Evolutionary conservation across 148 eudicot species (phyloP), one percentile per base, ranked within the genome.

Genomic region (Camellia granthamiana): DNA sequence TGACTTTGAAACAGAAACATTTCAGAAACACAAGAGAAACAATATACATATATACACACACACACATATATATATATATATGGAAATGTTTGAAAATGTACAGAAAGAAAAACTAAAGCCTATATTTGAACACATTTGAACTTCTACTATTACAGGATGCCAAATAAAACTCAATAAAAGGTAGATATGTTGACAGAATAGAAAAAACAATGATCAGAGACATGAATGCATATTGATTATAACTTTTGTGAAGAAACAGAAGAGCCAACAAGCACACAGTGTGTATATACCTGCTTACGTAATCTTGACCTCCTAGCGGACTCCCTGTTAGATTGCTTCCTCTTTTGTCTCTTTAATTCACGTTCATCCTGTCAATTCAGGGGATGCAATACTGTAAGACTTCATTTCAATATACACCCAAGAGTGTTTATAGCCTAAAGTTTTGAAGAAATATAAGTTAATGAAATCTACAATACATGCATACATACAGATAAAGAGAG

Each of bases 241-340:
- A 64, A 46, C 60, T 12, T 64, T 47, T 18, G 9, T 65, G 12
- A 51, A 16, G 23, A 30, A 65, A 10, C 44, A 61, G 19, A 66
- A 38, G 61, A 49, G 63, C 16, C 60, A 66, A 65, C 62, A 59
- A 52, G 62, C 43, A 52, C n/a, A 8, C 18, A 21, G 44, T n/a
- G 44, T 4, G 52, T 6, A 23, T 63, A 10, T 85, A 94, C 99
- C 99, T 97, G 99, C 86, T 92, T 97, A 49, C 99, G 97, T 77
- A 92, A 81, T 84, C 99, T 88, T 79, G 99, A 97, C 80, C 97
- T 88, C 86, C 97, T 91, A 73, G 99, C 99, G 52, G 99, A 97
- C 85, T 97, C 99, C 84, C 99, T 83, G 81, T 94, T 97, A 65
- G 98, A 94, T 84, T 92, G 97, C 87, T 94, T 97, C 83, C 98